Conservation (phyloP, 1,139 yeast species). For the Saccharomyces hybrid region DNA sequence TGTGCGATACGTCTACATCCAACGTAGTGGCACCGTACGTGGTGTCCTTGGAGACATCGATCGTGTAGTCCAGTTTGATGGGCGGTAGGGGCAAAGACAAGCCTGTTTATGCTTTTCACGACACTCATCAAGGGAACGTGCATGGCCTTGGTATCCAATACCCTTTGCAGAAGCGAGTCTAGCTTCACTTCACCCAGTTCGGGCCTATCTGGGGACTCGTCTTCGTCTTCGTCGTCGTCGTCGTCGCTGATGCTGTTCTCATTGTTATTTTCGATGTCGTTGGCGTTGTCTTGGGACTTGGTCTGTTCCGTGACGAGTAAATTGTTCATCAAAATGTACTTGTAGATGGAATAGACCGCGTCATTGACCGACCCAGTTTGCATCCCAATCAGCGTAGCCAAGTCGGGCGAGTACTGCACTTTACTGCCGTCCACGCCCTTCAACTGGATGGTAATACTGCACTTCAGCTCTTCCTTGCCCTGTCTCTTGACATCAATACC, state of each 20-base stretch:
- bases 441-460: conserved; percentile 71
- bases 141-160: neutral
- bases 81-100: conserved; percentile 69
- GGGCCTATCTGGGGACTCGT: neutral
- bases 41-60: conserved; percentile 66
- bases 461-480: conserved; percentile 60
- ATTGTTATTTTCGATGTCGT: conserved; percentile 25
- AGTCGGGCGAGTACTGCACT: conserved; percentile 54
- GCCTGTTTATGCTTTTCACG: conserved; percentile 45
- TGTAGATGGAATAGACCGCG: conserved; percentile 79
- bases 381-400: conserved; percentile 66
- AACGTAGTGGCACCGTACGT: conserved; percentile 75
- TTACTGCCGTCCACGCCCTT: conserved; percentile 59
- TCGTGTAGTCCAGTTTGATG: conserved; percentile 61
- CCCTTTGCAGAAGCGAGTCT: neutral
- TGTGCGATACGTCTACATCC: conserved; percentile 53
- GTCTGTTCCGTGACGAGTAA: conserved; percentile 11
- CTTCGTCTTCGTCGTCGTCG: neutral
- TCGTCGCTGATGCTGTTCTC: conserved; percentile 49
- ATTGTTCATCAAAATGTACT: conserved; percentile 44
- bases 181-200: neutral
- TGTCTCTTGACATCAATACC: conserved; percentile 80
- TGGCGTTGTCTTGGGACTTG: neutral
- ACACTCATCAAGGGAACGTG: neutral
- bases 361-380: conserved; percentile 80